Conservation (phyloP, 345 rosid species). For the Bruguiera gymnorhiza region DNA sequence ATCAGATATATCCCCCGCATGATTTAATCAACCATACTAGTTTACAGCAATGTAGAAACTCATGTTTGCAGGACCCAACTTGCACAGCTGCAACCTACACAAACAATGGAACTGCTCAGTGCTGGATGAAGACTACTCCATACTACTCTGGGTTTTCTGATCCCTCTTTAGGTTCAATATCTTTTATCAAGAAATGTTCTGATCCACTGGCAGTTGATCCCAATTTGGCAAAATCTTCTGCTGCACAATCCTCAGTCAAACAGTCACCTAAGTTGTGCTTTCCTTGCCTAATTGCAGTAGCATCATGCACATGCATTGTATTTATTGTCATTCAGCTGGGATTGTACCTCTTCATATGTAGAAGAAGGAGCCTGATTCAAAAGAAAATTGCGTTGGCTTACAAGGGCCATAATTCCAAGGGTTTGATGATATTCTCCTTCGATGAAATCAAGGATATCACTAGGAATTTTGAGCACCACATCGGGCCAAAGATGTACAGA, state of each 20-base stretch:
- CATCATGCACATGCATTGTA: slow-evolving; percentile 44
- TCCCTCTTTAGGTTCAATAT: slow-evolving; percentile 52
- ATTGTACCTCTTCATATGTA: slow-evolving; percentile 43
- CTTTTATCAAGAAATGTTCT: slow-evolving; percentile 64
- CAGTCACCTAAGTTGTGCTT: slow-evolving; percentile 36
- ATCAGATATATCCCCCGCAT: slow-evolving; percentile 67
- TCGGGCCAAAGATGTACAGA: slow-evolving; percentile 58
- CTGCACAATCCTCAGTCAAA: slow-evolving; percentile 22
- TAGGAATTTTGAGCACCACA: slow-evolving; percentile 43
- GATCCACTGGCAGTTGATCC: slow-evolving; percentile 71
- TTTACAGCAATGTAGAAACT: slow-evolving; percentile 46
- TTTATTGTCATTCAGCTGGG: slow-evolving; percentile 51
- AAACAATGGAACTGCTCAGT: slow-evolving; percentile 50
- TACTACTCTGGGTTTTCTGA: slow-evolving; percentile 65
- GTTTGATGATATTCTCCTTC: slow-evolving; percentile 50
- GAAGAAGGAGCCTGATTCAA: slow-evolving; percentile 39
- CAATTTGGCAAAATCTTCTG: slow-evolving; percentile 19
- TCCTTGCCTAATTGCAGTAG: slow-evolving; percentile 59
- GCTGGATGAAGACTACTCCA: slow-evolving; percentile 44
- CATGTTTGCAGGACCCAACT: slow-evolving; percentile 40
- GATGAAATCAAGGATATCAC: slow-evolving; percentile 63
- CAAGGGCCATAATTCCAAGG: slow-evolving; percentile 43
- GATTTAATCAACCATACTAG: slow-evolving; percentile 39
- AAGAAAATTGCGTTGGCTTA: slow-evolving; percentile 45
- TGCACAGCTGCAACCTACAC: slow-evolving; percentile 65